Percentiles rank a stretch among this genome's conserved stretches.
These are phyloP conservation scores for Astragalus membranaceus DNA, from an alignment of 306 rosid genomes.

Conservation along the genomic window DNA sequence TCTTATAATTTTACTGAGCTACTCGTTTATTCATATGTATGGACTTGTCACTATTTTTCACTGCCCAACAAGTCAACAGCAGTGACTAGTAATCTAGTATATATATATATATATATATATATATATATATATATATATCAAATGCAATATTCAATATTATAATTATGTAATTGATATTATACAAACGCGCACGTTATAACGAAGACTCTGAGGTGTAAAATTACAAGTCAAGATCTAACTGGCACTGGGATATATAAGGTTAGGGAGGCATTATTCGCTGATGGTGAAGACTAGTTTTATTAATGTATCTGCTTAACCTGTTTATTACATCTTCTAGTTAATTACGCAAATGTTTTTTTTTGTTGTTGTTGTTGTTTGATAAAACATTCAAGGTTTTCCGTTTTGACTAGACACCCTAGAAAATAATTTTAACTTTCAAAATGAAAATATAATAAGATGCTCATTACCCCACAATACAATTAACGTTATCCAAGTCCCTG, in stretches of 20 bases:
- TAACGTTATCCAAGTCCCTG: not conserved
- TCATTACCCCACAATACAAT: not conserved
- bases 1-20: slow-evolving; percentile 17
- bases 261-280: too few species aligned
- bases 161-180: not conserved
- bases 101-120: too few species aligned
- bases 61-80: slow-evolving; percentile 18
- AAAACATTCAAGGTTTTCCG: not conserved
- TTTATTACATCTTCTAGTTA: not conserved
- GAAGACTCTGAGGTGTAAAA: not conserved
- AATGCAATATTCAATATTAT: not conserved
- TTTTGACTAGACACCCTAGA: not conserved
- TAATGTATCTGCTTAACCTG: not conserved
- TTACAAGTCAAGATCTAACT: not conserved
- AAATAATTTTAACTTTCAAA: not conserved
- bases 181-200: not conserved
- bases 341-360: not conserved
- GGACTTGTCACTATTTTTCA: slow-evolving; percentile 23
- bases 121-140: too few species aligned
- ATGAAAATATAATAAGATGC: not conserved
- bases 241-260: not conserved
- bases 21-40: too few species aligned
- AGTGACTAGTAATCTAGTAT: not conserved
- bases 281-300: too few species aligned
- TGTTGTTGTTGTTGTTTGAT: too few species aligned